phyloP scores from a whole-genome alignment of 2,329 filamentous ascomycete genomes.

The Fusarium foetens region DNA sequence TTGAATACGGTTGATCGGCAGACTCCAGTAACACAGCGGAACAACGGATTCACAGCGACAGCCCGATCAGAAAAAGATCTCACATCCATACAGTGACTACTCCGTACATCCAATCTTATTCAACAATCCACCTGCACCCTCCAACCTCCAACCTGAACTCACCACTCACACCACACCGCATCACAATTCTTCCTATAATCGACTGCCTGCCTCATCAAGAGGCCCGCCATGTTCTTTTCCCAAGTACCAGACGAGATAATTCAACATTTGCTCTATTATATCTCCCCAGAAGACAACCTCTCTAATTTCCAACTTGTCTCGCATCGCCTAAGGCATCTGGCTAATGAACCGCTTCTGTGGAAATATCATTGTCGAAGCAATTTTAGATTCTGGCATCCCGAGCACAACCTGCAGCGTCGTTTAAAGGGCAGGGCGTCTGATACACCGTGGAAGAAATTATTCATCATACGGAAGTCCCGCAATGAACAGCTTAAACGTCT shows the following conservation, averaged over 20 bases:
- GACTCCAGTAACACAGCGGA: slow-evolving; percentile 6
- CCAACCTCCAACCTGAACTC: slow-evolving; percentile 13
- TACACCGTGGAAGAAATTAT: slow-evolving; percentile 80
- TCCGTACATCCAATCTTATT: neutral
- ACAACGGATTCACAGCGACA: slow-evolving; percentile 11
- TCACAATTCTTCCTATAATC: slow-evolving; percentile 12
- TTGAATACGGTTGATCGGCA: slow-evolving; percentile 32
- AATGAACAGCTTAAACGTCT: slow-evolving; percentile 63
- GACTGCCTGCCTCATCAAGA: slow-evolving; percentile 16
- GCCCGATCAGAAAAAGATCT: slow-evolving; percentile 1
- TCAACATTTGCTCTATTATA: slow-evolving; percentile 76
- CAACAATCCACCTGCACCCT: neutral
- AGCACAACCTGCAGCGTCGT: slow-evolving; percentile 69
- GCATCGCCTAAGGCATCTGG: slow-evolving; percentile 71
- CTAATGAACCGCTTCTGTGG: slow-evolving; percentile 82
- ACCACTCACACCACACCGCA: slow-evolving; percentile 9
- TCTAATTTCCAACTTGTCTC: slow-evolving; percentile 64
- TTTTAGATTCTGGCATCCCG: slow-evolving; percentile 80
- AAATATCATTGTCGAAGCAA: slow-evolving; percentile 73
- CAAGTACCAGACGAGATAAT: slow-evolving; percentile 85
- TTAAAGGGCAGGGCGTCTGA: slow-evolving; percentile 62
- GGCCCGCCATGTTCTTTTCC: slow-evolving; percentile 52
- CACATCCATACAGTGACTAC: neutral
- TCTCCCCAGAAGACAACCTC: slow-evolving; percentile 66
- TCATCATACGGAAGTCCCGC: slow-evolving; percentile 63